Conservation (phyloP, 176 grass and related monocot species). For the Oryza nivara region DNA sequence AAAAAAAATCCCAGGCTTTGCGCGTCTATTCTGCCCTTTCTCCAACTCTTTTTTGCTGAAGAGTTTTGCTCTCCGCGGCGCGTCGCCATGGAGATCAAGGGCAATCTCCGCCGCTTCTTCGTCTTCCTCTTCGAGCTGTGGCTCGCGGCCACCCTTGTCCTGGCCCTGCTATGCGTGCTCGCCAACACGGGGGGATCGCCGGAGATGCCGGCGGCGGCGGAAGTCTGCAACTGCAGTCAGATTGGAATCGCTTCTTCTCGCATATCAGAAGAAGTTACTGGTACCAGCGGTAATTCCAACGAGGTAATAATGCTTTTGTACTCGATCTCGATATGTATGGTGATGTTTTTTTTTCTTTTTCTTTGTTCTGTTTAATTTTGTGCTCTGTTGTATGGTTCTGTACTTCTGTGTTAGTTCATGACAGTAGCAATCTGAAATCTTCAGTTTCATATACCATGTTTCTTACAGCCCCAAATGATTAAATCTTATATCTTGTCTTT, state of each 20-base stretch:
- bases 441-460: too few relatives aligned
- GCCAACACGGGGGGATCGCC: too few relatives aligned
- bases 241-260: neutral
- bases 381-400: neutral
- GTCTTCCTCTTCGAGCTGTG: constrained; percentile 3
- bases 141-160: neutral
- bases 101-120: neutral
- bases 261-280: neutral
- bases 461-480: too few relatives aligned
- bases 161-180: neutral
- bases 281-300: neutral
- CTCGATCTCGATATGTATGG: neutral
- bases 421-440: too few relatives aligned
- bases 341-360: neutral
- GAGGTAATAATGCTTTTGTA: constrained; percentile 9
- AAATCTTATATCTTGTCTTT: too few relatives aligned
- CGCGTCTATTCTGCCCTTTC: neutral
- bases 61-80: neutral
- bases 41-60: neutral
- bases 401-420: too few relatives aligned
- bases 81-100: constrained; percentile 7
- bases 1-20: neutral
- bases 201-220: neutral
- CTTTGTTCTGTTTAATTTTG: neutral
- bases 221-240: neutral